Percentiles rank a stretch among this genome's conserved stretches.
phyloP scores from a whole-genome alignment of 208 protist genomes.

The Leptomonas pyrrhocoris region DNA sequence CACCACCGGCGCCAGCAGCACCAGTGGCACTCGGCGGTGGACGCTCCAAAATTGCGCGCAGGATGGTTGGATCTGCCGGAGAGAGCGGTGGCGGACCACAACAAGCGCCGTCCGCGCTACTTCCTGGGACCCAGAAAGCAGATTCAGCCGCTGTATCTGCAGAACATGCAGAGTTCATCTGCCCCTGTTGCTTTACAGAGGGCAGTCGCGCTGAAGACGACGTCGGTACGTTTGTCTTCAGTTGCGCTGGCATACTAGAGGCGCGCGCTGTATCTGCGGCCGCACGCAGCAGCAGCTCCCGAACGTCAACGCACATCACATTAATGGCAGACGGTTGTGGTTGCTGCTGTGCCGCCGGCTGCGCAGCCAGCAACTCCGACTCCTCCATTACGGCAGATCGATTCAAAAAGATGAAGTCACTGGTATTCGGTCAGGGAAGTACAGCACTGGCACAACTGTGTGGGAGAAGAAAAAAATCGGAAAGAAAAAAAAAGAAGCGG shows the following conservation, averaged over 20 bases:
- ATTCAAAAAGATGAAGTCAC: not conserved
- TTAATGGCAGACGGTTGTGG: slow-evolving; percentile 29
- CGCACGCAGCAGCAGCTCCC: slow-evolving; percentile 44
- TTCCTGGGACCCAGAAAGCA: slow-evolving; percentile 23
- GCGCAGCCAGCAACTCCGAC: not conserved
- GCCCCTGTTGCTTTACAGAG: slow-evolving; percentile 19
- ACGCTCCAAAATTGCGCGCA: slow-evolving; percentile 33
- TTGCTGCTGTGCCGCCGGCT: not conserved
- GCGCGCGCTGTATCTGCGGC: not conserved
- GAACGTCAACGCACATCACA: slow-evolving; percentile 58
- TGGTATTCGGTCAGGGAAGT: not conserved
- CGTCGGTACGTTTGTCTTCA: not conserved
- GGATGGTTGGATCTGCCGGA: slow-evolving; percentile 39
- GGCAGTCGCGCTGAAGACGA: not conserved
- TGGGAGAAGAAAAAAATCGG: not conserved
- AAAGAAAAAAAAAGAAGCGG: not conserved
- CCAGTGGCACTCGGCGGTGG: not conserved
- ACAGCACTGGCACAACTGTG: not conserved
- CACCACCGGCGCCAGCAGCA: not conserved
- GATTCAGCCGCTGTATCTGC: not conserved
- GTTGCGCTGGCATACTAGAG: not conserved
- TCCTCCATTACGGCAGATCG: not conserved
- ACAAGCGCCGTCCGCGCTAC: not conserved
- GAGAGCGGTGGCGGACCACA: slow-evolving; percentile 41
- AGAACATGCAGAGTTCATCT: not conserved